These are phyloP conservation scores for Ottelia alismoides DNA, from an alignment of 106 monocot genomes.

Conservation along the genomic window DNA sequence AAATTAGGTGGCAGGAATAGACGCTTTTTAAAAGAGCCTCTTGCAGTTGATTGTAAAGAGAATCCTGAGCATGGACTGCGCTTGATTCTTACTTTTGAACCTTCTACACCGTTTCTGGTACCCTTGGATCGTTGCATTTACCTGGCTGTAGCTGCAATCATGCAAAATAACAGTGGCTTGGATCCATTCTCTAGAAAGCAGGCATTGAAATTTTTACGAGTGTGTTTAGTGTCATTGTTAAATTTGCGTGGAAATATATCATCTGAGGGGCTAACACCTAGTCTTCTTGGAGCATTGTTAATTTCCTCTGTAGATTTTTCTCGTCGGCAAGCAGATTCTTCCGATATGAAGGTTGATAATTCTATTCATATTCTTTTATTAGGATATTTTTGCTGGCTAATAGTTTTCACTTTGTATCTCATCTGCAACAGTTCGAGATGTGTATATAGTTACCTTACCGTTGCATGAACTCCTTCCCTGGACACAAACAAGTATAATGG, in stretches of 20 bases:
- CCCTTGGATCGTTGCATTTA: conserved; percentile 88
- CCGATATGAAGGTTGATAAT: conserved; percentile 68
- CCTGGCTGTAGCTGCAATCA: conserved; percentile 66
- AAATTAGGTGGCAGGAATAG: conserved; percentile 98
- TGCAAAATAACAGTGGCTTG: conserved; percentile 50
- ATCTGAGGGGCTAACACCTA: conserved; percentile 40
- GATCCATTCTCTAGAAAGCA: conserved; percentile 85
- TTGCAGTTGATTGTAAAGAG: conserved; percentile 90
- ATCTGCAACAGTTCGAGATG: no score
- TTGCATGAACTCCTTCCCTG: no score
- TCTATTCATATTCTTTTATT: neutral
- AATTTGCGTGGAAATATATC: conserved; percentile 66
- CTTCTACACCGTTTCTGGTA: conserved; percentile 91
- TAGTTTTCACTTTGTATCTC: no score
- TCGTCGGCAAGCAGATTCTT: conserved; percentile 46
- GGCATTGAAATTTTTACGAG: conserved; percentile 77
- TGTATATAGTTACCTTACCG: no score
- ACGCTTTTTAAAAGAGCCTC: conserved; percentile 89
- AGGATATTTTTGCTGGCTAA: no score
- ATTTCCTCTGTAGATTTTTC: conserved; percentile 78
- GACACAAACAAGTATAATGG: no score
- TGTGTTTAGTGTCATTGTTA: conserved; percentile 73
- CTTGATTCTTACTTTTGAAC: conserved; percentile 93
- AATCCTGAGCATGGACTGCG: conserved; percentile 98
- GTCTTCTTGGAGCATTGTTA: conserved; percentile 54